Evolutionary conservation across 1,284 basidiomycete genomes (phyloP), one percentile per base, ranked within the genome.

Genomic region (Microstroma glucosiphilum): DNA sequence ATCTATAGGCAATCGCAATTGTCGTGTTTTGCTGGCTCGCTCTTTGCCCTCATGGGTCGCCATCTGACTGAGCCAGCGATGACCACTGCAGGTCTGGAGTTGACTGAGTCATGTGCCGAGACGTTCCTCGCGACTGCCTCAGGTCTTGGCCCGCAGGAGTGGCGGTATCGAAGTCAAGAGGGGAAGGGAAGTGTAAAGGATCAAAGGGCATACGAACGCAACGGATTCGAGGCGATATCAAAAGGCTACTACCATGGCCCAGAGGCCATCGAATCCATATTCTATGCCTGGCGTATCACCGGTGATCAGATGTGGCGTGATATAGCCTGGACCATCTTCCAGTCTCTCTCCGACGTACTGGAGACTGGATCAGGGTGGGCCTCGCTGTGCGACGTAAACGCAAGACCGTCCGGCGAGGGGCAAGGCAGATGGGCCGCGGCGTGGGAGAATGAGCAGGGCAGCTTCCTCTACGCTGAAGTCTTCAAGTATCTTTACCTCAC

Each of bases 291-390:
- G 40, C 63, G 75, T 12, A 65, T 68, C 23, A 76, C 72, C 1
- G 73, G 73, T n/a, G 70, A 77, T 56, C n/a, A 63, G 17, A 58
- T 60, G 23, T 72, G 93, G 77, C 87, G 93, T 26, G 85, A 89
- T 43, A 84, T 86, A 71, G 92, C 90, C 17, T 96, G 92, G 92
- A 76, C 83, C 57, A 92, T 94, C 62, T 96, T 94, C 83, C 82
- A 88, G 76, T 85, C 91, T 1, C 93, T 96, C 70, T 85, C 92
- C 73, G 86, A 86, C 76, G 85, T 92, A 77, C 91, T 90, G 77
- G 83, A 83, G 30, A 62, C 61, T 8, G 43, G 40, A 13, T 19
- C 40, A 3, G 61, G 58, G 11, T 59, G 65, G 25, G 68, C 70
- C 3, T 64, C 63, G 12, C 53, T 75, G 53, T 61, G 53, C n/a